Base-by-base conservation (phyloP, 192 early-diverging fungal genomes). In the Coemansia sp. region DNA sequence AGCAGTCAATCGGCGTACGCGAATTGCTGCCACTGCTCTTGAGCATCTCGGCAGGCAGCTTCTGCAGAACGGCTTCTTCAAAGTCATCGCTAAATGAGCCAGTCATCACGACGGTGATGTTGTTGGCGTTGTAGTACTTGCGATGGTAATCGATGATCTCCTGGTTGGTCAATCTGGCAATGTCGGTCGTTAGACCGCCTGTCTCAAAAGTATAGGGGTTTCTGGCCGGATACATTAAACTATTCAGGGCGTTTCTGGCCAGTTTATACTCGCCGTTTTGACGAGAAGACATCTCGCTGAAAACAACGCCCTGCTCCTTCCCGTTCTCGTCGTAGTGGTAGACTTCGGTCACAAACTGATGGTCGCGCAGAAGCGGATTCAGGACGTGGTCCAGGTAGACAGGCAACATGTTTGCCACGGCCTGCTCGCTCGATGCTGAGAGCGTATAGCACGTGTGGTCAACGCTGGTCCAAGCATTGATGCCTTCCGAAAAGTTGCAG, bases 311-410 rank as follows among this genome's bases (percentile, higher is more conserved):
- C 29, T 91, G 85, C 39, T 90, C 84, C 60, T 85, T 83, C 5
- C 83, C 89, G 1, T 81, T 70, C 19, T 70, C 83, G 54, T 93
- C 90, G 34, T 87, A 75, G 71, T 93, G 91, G 62, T 89, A 89
- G 10, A 95, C 92, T 27, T 91, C 88, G 29, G 88, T 91, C 54
- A 87, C 77, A 64, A 91, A 93, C 60, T 92, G 87, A 23, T 82
- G 81, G 30, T 88, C 85, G 27, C 81, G 58, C 51, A 95, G 75
- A n/a, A 86, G 81, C 9, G 91, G 91, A 59, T 85, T 71, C 39
- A 93, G 65, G 16, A 95, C 82, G 63, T 95, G 93, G 65, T 93
- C 93, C 61, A 93, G 65, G 57, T 90, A 90, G 1, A 86, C 85
- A 13, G 91, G 90, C 30, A 95, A 62, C 18, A 92, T 74, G 46